Percentiles rank a stretch among this genome's conserved stretches.
phyloP scores from a whole-genome alignment of 2,329 filamentous ascomycete species.

The Penicillium paneum region DNA sequence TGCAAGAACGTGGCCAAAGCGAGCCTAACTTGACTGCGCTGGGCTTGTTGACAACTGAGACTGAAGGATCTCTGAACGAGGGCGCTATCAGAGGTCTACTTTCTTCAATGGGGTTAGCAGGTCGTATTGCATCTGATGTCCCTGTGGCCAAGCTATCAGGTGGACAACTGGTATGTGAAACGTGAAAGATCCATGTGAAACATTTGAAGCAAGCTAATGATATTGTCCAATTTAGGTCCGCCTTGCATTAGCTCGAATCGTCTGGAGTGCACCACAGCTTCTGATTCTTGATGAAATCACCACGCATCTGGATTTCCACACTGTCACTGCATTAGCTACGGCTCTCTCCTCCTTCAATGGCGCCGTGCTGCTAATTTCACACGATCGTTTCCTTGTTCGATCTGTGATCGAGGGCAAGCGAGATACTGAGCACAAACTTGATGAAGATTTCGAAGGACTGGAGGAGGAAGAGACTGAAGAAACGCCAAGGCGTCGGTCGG shows the following conservation, averaged over 20 bases:
- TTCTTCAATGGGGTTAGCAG: constrained; percentile 66
- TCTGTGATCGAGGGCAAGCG: constrained; percentile 65
- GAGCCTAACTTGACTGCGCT: constrained; percentile 62
- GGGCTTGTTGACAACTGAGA: constrained; percentile 57
- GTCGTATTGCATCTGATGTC: constrained; percentile 68
- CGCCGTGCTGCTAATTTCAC: constrained; percentile 72
- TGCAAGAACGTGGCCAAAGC: constrained; percentile 56
- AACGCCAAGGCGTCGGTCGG: constrained; percentile 49
- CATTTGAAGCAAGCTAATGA: background rate
- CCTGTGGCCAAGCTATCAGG: constrained; percentile 72
- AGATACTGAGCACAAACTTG: constrained; percentile 37
- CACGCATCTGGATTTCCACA: constrained; percentile 81
- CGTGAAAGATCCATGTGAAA: background rate
- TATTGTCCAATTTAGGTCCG: constrained; percentile 41
- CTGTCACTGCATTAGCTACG: constrained; percentile 66
- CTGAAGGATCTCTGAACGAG: constrained; percentile 56
- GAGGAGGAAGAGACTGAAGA: constrained; percentile 46
- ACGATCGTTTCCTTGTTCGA: constrained; percentile 78
- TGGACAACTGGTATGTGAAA: constrained; percentile 66
- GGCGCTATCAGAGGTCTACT: constrained; percentile 66
- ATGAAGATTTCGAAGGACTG: constrained; percentile 47
- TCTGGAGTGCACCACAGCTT: constrained; percentile 67
- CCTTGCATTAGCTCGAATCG: constrained; percentile 64
- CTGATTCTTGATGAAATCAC: constrained; percentile 78
- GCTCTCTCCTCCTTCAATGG: constrained; percentile 68